Percentiles rank a stretch among this genome's conserved stretches.
Conservation (phyloP, 306 rosid genomes). For the Alnus glutinosa region DNA sequence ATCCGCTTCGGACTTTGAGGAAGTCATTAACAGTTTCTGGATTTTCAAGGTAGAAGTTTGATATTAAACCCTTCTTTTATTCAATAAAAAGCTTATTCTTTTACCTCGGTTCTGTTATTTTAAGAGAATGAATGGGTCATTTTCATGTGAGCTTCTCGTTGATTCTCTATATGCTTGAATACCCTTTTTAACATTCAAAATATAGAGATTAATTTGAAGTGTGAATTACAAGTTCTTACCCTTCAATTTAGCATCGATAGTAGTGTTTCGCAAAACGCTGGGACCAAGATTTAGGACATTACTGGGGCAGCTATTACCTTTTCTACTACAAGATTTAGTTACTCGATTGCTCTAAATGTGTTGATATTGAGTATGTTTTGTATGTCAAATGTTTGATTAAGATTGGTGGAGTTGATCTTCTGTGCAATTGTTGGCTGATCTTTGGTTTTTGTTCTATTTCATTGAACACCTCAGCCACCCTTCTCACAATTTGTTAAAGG, state of each 20-base stretch:
- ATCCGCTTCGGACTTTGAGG: too few relatives aligned
- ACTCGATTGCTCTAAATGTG: background rate
- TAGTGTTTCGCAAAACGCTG: background rate
- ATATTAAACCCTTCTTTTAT: too few relatives aligned
- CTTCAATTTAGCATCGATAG: background rate
- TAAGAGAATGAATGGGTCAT: too few relatives aligned
- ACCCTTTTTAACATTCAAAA: background rate
- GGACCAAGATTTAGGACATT: background rate
- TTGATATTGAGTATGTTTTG: background rate
- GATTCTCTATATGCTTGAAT: background rate
- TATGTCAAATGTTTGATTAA: background rate
- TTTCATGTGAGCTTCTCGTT: background rate
- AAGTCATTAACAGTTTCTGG: too few relatives aligned
- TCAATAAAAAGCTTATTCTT: too few relatives aligned
- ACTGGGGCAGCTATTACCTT: background rate
- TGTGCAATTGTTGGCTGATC: slow-evolving; percentile 10
- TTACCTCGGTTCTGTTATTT: too few relatives aligned
- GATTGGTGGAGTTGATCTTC: slow-evolving; percentile 13
- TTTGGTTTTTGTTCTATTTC: background rate
- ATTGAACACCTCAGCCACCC: background rate
- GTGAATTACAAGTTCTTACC: too few relatives aligned
- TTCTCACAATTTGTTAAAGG: slow-evolving; percentile 8
- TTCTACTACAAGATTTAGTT: background rate
- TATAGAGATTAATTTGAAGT: background rate
- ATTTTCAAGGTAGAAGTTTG: too few relatives aligned